Evolutionary conservation across 75 land plant genomes (phyloP), one percentile per base, ranked within the genome.

Genomic region (Picea glauca): DNA sequence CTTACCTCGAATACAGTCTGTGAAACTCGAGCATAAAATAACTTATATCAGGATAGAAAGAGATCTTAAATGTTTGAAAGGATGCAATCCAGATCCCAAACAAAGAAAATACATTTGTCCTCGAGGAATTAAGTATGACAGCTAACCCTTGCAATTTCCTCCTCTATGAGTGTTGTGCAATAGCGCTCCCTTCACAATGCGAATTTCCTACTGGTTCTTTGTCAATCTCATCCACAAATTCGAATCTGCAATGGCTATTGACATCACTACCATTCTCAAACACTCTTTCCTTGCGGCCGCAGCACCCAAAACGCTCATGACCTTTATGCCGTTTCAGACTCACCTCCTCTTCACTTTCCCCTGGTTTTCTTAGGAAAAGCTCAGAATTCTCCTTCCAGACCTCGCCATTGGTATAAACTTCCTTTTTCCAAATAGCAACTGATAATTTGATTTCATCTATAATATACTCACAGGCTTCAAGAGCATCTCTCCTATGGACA

Each of bases 371-470:
- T 74, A 82, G 82, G 57, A 88, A 57, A 64, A 96, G 94, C 85
- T 94, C 99, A 14, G 84, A 76, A 78, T 96, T 96, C 87, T 96
- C 95, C 88, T 96, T 96, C 99, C 99, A 96, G 21, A 91, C 90
- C 84, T 94, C 94, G 13, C 99, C 98, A 80, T 92, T 85, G 8
- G 85, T 64, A 78, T 94, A 96, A 21, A 96, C 90, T 80, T 96
- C 99, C 83, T 94, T 96, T 86, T 96, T 96, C 99, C 99, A 96
- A 58, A 96, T 96, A 17, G 98, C 94, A 62, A 96, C 99, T 18
- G 90, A 87, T 20, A 94, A 90, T 86, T 96, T 96, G 30, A 96
- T 62, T 79, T 96, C 94, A 83, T 96, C 98, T 38, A 96, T 94
- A 72, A 94, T 43, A 82, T 78, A 94, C 79, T 85, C 85, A 72